A percentile compares a stretch with the other conserved stretches of the same genome.
phyloP scores from a whole-genome alignment of 2,329 filamentous ascomycete species.

The Aspergillus ibericus region DNA sequence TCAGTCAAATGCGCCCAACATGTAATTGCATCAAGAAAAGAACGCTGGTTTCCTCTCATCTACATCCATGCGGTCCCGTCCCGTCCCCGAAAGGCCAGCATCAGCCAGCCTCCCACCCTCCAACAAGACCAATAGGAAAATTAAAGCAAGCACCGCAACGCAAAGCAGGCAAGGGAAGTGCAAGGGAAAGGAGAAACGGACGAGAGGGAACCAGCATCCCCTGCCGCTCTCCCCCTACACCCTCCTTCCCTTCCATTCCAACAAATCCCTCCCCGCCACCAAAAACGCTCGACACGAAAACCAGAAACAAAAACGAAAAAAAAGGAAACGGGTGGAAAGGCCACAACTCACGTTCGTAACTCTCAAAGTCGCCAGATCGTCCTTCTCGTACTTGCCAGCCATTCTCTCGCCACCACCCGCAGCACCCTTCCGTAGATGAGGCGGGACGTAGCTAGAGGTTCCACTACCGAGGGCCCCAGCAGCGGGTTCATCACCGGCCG shows the following conservation, averaged over 20 bases:
- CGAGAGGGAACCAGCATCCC: background rate
- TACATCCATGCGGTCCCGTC: background rate
- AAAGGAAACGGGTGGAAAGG: background rate
- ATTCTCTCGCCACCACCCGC: conserved; percentile 71
- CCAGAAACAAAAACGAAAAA: background rate
- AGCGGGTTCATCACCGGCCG: conserved; percentile 48
- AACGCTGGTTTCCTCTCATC: background rate
- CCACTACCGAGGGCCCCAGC: conserved; percentile 62
- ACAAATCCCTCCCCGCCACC: too few relatives aligned
- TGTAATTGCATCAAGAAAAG: background rate
- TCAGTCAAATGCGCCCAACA: background rate
- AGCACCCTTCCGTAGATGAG: conserved; percentile 75
- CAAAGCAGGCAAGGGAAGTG: background rate
- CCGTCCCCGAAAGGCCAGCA: background rate
- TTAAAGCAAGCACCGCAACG: background rate
- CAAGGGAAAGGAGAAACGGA: background rate
- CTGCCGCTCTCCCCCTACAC: background rate
- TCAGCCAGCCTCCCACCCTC: background rate
- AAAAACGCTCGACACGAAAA: conserved; percentile 4
- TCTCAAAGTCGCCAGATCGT: conserved; percentile 92
- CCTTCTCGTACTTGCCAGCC: conserved; percentile 90
- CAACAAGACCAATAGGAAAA: background rate
- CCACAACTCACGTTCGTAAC: conserved; percentile 92
- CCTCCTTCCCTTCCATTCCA: background rate
- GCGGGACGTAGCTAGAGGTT: conserved; percentile 89